Percentiles rank a stretch among this genome's conserved stretches.
phyloP scores from a whole-genome alignment of 805 yeast genomes.

The Saccharomycopsis malanga region DNA sequence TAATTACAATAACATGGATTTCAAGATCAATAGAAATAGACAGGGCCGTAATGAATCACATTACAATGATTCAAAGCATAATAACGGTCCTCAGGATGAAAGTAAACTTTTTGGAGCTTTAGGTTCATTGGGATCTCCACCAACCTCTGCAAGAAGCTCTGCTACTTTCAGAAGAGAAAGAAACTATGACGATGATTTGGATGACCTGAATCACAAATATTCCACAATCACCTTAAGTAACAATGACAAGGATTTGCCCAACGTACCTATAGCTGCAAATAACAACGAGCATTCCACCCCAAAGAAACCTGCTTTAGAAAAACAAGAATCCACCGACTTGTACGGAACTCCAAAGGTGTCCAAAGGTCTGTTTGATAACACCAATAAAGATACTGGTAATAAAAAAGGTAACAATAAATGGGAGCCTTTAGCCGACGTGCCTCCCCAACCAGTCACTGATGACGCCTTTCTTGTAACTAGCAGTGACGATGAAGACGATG shows the following conservation, averaged over 20 bases:
- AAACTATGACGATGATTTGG: constrained; percentile 9
- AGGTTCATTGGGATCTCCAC: constrained; percentile 22
- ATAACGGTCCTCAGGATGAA: neutral
- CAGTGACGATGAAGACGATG: constrained; percentile 23
- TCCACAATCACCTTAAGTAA: constrained; percentile 16
- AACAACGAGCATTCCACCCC: neutral
- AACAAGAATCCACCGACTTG: constrained; percentile 7
- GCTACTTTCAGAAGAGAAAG: constrained; percentile 18
- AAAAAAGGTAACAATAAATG: constrained; percentile 15
- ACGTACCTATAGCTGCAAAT: constrained; percentile 10
- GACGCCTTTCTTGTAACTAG: constrained; percentile 21
- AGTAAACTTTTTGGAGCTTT: constrained; percentile 22
- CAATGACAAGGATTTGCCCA: constrained; percentile 19
- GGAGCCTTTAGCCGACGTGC: constrained; percentile 22
- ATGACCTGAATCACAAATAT: constrained; percentile 4
- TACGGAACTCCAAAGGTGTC: constrained; percentile 16
- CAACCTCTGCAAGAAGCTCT: constrained; percentile 19
- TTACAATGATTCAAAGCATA: neutral
- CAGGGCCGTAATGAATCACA: constrained; percentile 12
- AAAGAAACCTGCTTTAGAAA: neutral
- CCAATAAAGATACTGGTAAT: neutral
- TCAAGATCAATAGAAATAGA: constrained; percentile 22
- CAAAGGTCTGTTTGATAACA: neutral
- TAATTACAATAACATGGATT: neutral
- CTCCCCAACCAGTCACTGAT: constrained; percentile 20